Conservation (phyloP, 768 basidiomycete genomes). For the Obba rivulosa region DNA sequence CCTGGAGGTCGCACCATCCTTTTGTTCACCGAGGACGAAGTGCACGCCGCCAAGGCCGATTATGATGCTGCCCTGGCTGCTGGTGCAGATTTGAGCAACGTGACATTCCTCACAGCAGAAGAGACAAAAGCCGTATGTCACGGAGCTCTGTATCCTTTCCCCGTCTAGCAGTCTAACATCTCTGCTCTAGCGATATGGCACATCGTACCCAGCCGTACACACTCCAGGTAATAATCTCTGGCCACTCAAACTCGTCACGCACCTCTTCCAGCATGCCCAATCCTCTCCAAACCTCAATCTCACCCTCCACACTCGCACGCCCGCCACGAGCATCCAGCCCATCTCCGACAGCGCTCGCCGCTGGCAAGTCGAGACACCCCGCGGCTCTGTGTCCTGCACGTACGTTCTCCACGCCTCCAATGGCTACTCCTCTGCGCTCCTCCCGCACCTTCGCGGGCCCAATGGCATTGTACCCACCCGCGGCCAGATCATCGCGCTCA, state of each 20-base stretch:
- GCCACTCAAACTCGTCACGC: conserved; percentile 77
- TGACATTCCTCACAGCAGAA: conserved; percentile 42
- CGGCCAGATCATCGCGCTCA: conserved; percentile 55
- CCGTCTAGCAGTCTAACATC: neutral
- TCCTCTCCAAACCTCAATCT: conserved; percentile 35
- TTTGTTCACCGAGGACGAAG: conserved; percentile 43
- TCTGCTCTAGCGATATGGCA: conserved; percentile 32
- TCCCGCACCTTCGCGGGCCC: conserved; percentile 60
- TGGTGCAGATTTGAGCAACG: conserved; percentile 40
- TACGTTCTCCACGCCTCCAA: conserved; percentile 86
- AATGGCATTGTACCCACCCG: conserved; percentile 63
- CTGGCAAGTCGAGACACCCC: conserved; percentile 58
- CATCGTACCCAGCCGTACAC: conserved; percentile 46
- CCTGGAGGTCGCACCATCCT: conserved; percentile 48
- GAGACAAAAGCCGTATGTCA: conserved; percentile 42
- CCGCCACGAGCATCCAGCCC: conserved; percentile 44
- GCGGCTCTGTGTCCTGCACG: conserved; percentile 55
- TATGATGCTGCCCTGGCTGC: conserved; percentile 48
- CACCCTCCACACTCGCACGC: conserved; percentile 66
- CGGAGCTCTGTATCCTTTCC: neutral
- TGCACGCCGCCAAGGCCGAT: conserved; percentile 34
- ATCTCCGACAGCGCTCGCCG: conserved; percentile 21
- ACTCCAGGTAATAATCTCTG: conserved; percentile 62
- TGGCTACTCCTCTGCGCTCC: conserved; percentile 69
- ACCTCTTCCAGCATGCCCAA: conserved; percentile 45